Base-by-base conservation (phyloP, 2,329 filamentous ascomycete genomes). In the Trichophyton simii region DNA sequence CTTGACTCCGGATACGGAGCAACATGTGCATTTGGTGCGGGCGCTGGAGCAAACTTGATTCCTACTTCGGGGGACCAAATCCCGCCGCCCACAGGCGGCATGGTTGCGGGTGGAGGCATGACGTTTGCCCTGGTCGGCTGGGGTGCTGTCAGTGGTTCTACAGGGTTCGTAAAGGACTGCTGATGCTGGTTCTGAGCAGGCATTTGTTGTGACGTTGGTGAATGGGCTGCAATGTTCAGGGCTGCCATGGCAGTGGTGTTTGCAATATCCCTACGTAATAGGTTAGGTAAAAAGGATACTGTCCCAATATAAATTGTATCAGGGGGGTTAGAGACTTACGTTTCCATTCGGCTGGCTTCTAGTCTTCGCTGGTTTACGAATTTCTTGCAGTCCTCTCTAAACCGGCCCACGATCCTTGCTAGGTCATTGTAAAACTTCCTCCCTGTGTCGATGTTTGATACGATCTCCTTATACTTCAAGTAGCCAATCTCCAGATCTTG, bases 371-470 rank as follows among this genome's bases (percentile, higher is more conserved):
- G 84, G 31, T 91, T 87, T 0, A 88, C 87, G 80, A 95, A 97
- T 1, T 81, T 82, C 66, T 83, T 83, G 62, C 85, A 86, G 41
- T 89, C 88, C 66, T 96, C 92, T 18, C 91, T 81, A 72, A 96
- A 97, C 8, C 86, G 81, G 42, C 85, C 87, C 0, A 96, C 88
- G 64, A 97, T 91, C 73, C 87, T 89, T 55, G 88, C 89, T 3
- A 99, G 80, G 70, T 97, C 91, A 67, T 99, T 99, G 77, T 97
- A 99, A 72, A 99, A 99, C 72, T 94, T 96, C 60, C 92, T 81
- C 0, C 90, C 94, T 0, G 88, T 89, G 66, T 97, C 92, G 2
- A 96, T 80, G 70, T 97, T 96, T 66, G 84, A 89, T 62, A 96
- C 85, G 61, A 97, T 89, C 72, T 99, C 92, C 75, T 96, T 96